phyloP scores from a whole-genome alignment of 257 asterid species.

The Lycium barbarum region DNA sequence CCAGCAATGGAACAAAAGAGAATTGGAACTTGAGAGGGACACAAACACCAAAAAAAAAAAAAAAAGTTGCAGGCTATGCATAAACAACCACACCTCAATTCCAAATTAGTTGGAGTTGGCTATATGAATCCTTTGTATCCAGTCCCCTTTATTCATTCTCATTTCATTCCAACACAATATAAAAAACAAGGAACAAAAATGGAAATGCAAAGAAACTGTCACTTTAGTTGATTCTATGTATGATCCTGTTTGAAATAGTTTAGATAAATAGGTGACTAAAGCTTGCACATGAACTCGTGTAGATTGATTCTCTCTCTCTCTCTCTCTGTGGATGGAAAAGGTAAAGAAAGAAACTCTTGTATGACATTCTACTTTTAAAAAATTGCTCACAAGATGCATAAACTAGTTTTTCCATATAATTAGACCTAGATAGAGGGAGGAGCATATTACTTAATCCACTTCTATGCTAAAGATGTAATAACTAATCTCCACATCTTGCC shows the following conservation, averaged over 20 bases:
- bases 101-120: background rate
- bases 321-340: too few relatives aligned
- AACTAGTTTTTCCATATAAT: too few relatives aligned
- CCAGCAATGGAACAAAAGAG: background rate
- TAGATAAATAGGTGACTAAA: background rate
- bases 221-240: background rate
- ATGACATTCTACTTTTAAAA: too few relatives aligned
- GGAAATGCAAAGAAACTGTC: background rate
- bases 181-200: background rate
- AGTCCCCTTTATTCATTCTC: background rate
- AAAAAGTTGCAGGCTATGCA: background rate
- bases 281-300: background rate
- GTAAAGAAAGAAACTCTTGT: too few relatives aligned
- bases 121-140: background rate
- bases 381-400: too few relatives aligned
- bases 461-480: too few relatives aligned
- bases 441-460: too few relatives aligned
- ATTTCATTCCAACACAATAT: background rate
- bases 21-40: background rate
- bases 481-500: too few relatives aligned
- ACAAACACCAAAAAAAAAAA: background rate
- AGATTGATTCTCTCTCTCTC: background rate
- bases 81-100: background rate
- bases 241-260: background rate
- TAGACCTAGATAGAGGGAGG: too few relatives aligned